Base-by-base conservation (phyloP, 495 filamentous ascomycete genomes). In the Cercophora newfieldiana region DNA sequence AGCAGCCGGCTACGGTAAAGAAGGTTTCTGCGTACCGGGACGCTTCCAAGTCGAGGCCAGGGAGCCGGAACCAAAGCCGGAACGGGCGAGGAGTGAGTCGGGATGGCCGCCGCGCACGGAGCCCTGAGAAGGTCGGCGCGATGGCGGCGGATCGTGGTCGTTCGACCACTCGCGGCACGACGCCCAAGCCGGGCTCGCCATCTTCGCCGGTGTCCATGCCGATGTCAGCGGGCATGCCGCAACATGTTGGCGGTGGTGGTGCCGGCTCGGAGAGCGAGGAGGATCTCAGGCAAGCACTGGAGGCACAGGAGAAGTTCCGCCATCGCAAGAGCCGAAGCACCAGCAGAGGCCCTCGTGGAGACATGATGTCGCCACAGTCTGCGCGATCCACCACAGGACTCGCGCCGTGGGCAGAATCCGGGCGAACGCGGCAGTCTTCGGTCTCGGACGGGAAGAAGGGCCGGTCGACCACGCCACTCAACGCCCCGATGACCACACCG, bases 181-280 rank as follows among this genome's bases (percentile, higher is more conserved):
- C n/a, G 2, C 87, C 89, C 26, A 65, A 77, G n/a, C 79, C 82
- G 54, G 78, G 90, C 48, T 97, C 93, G 2, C 92, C 93, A 29
- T 92, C 93, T 0, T 93, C 90, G 2, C 92, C 93, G 19, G 75
- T 92, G 49, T 91, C 92, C 19, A 89, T 93, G 77, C 78, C 81
- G 7, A 75, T 74, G 37, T 44, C 37, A 8, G 37, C 37, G 12
- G 37, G 37, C 12, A 8, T 16, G 12, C 2, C 12, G 2, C 37
- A n/a, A 44, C 37, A 44, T 21, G 73, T 68, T 14, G 78, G 78
- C 66, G 70, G 78, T 48, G 79, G 82, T 54, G 78, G 75, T 28
- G 72, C 78, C 28, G 69, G 67, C 59, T 79, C 79, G 4, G 80
- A 85, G 21, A 85, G 90, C 49, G 87, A 89, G 67, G 84, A 84